Conservation (phyloP, 1,284 basidiomycete genomes). For the Ceratobasidium sp. region DNA sequence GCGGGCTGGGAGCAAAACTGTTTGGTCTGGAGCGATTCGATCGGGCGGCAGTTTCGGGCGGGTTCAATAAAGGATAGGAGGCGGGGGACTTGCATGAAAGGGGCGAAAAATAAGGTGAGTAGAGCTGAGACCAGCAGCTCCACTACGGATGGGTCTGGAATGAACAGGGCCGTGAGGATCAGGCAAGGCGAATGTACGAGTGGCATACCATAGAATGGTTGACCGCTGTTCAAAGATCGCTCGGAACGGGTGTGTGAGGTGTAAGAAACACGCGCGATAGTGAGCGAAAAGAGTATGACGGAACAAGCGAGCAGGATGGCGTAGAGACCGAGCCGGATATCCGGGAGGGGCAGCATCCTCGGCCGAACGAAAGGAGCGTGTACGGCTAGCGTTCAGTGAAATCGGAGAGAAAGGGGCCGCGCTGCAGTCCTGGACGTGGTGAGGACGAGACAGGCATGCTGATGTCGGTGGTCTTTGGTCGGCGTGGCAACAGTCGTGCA, state of each 20-base stretch:
- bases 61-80: neutral
- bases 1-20: too few species aligned
- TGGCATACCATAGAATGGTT: neutral
- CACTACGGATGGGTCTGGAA: neutral
- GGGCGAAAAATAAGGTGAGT: neutral
- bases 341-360: neutral
- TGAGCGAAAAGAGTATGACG: neutral
- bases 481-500: too few species aligned
- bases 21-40: too few species aligned
- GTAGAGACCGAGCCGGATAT: constrained; percentile 5
- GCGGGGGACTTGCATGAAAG: neutral
- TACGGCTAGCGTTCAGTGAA: neutral
- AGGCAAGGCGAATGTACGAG: too few species aligned
- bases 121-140: constrained; percentile 6
- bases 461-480: neutral
- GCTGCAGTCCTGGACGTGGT: neutral
- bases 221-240: neutral
- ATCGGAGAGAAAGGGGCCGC: neutral
- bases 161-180: too few species aligned
- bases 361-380: constrained; percentile 21
- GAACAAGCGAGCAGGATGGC: constrained; percentile 4
- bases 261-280: constrained; percentile 10
- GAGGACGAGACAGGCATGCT: neutral
- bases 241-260: neutral
- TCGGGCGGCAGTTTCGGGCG: too few species aligned